Conservation (phyloP, 805 yeast species). For the Candida jianshihensis region DNA sequence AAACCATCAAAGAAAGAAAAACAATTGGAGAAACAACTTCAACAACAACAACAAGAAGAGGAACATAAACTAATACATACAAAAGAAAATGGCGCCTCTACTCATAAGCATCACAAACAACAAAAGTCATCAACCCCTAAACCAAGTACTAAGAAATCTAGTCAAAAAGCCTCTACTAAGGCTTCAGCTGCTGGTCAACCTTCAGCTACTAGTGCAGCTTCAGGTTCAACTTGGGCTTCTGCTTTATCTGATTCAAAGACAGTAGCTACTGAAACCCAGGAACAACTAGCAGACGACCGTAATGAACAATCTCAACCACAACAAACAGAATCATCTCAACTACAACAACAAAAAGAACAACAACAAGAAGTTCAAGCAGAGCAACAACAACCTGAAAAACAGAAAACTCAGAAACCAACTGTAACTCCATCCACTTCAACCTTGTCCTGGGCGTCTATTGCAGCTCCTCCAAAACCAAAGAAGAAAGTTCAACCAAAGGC, state of each 20-base stretch:
- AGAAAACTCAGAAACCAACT: conserved; percentile 11
- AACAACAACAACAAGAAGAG: conserved; percentile 11
- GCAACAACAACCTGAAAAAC: conserved; percentile 9
- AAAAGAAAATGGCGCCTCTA: conserved; percentile 12
- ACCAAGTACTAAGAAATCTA: conserved; percentile 13
- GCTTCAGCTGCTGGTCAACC: conserved; percentile 8
- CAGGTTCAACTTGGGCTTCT: conserved; percentile 23
- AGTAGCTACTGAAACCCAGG: conserved; percentile 8
- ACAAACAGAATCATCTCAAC: conserved; percentile 6
- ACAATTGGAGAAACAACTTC: conserved; percentile 25
- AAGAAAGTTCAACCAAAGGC: conserved; percentile 17
- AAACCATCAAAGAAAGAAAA: conserved; percentile 53
- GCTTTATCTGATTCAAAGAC: conserved; percentile 21
- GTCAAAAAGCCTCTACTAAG: conserved; percentile 13
- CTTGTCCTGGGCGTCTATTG: conserved; percentile 67
- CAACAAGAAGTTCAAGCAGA: conserved; percentile 9
- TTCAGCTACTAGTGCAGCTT: conserved; percentile 14
- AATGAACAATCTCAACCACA: conserved; percentile 9
- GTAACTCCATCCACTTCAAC: conserved; percentile 22
- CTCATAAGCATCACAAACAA: conserved; percentile 10
- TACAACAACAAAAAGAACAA: conserved; percentile 7
- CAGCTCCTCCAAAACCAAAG: conserved; percentile 38
- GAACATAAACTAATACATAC: conserved; percentile 15
- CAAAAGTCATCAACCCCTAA: conserved; percentile 13
- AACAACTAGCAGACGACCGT: conserved; percentile 7